A percentile compares a stretch with the other conserved stretches of the same genome.
Evolutionary conservation across 352 stramenopile species (phyloP).

Genomic region (Discostella stelligera): DNA sequence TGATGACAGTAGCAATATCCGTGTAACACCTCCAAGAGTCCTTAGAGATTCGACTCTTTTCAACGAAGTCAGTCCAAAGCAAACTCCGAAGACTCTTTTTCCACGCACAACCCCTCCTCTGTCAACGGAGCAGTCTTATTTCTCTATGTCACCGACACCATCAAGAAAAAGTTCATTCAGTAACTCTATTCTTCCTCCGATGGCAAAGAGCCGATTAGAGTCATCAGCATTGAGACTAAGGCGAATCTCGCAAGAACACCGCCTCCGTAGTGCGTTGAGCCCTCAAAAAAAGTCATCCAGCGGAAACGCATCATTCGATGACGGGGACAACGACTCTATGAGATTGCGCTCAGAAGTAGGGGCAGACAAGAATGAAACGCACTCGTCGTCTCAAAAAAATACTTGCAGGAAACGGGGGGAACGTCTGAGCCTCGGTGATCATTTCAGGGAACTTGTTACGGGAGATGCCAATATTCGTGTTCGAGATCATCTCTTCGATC

Average conservation of each 20-base stretch:
- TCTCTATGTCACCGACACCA: slow-evolving; percentile 1
- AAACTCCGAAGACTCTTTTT: slow-evolving; percentile 8
- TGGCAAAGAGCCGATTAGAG: slow-evolving; percentile 32
- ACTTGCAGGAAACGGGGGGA: slow-evolving; percentile 25
- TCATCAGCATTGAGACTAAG: slow-evolving; percentile 27
- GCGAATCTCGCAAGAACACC: slow-evolving; percentile 33
- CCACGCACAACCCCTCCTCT: slow-evolving; percentile 14
- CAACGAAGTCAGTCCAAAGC: slow-evolving; percentile 4
- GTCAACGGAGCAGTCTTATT: neutral
- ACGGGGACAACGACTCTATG: neutral
- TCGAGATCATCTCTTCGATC: slow-evolving; percentile 52
- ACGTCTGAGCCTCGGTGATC: slow-evolving; percentile 43
- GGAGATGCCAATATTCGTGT: slow-evolving; percentile 52
- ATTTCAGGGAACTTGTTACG: slow-evolving; percentile 47
- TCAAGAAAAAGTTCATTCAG: slow-evolving; percentile 13
- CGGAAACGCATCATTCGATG: neutral
- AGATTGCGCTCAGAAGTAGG: neutral
- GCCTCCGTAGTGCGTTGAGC: slow-evolving; percentile 7
- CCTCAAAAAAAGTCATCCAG: neutral
- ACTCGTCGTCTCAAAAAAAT: slow-evolving; percentile 1
- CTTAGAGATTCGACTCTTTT: slow-evolving; percentile 6
- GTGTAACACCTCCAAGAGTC: slow-evolving; percentile 1
- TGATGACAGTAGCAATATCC: neutral
- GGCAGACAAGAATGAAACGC: neutral
- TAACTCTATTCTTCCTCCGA: slow-evolving; percentile 16